Percentiles rank a stretch among this genome's conserved stretches.
phyloP scores from a whole-genome alignment of 2,329 filamentous ascomycete species.

The Trichoderma brevicompactum region DNA sequence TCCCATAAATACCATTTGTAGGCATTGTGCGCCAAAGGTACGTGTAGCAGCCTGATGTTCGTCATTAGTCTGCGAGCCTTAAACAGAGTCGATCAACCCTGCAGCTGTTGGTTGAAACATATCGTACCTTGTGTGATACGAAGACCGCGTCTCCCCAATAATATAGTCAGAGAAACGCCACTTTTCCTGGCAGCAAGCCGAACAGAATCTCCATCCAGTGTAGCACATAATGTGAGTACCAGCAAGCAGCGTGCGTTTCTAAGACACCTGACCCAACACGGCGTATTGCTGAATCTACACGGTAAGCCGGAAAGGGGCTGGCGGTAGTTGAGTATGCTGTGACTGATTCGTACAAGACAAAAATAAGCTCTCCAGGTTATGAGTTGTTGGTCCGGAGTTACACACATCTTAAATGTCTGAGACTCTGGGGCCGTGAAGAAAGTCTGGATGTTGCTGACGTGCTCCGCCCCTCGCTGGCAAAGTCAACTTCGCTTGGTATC shows the following conservation, averaged over 20 bases:
- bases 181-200: slow-evolving; percentile 33
- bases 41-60: slow-evolving; percentile 9
- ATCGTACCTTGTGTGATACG: slow-evolving; percentile 9
- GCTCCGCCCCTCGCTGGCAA: slow-evolving; percentile 1
- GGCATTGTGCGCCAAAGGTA: slow-evolving; percentile 1
- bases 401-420: slow-evolving; percentile 26
- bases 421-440: slow-evolving; percentile 6
- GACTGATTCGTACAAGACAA: slow-evolving; percentile 9
- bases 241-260: not conserved
- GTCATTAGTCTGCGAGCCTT: not conserved
- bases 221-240: slow-evolving; percentile 10
- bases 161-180: slow-evolving; percentile 28
- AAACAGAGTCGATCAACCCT: slow-evolving; percentile 10
- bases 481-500: slow-evolving; percentile 24
- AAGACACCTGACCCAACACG: slow-evolving; percentile 21
- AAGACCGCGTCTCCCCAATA: slow-evolving; percentile 2
- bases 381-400: slow-evolving; percentile 21
- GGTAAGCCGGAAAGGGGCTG: not conserved
- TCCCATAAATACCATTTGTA: not conserved
- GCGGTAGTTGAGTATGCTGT: not conserved
- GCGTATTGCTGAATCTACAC: slow-evolving; percentile 26
- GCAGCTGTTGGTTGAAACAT: slow-evolving; percentile 22
- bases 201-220: slow-evolving; percentile 20
- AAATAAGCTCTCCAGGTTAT: slow-evolving; percentile 21
- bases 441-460: not conserved